Base-by-base conservation (phyloP, 2,329 filamentous ascomycete genomes). In the Coniochaeta hoffmannii region DNA sequence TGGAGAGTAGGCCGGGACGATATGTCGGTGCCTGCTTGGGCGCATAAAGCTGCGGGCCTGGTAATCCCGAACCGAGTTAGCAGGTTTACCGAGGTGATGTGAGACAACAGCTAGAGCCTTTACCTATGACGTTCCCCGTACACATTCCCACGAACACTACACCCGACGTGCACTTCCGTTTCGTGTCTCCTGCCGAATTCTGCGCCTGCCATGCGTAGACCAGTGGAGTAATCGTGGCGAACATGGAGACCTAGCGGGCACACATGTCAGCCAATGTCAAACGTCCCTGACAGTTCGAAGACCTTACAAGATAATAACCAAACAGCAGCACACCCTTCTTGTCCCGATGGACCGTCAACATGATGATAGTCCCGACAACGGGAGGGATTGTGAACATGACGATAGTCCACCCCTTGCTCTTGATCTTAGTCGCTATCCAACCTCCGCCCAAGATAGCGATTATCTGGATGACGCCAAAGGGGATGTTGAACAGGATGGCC, bases 151-250 rank as follows among this genome's bases (percentile, higher is more conserved):
- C 73, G 59, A 87, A 84, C 3, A 86, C 68, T 14, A 83, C 75
- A 1, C 74, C 81, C 0, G 82, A 86, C 0, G 79, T 85, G 2
- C 81, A 76, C 63, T 87, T 87, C 58, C 82, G 78, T 65, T 88
- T 88, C 0, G 85, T 88, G 57, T 87, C 83, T 0, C 84, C 85
- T 1, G 75, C 84, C 0, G 84, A 82, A 59, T 85, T 84, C 53
- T 81, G 79, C 0, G 76, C 76, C 0, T 75, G 76, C 78, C 78
- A 82, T 0, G 77, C 76, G 62, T 81, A 82, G 22, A 83, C 76
- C 54, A 83, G 66, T 0, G 80, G 82, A 1, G 81, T 77, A 31
- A 74, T 72, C 9, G 64, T 83, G 0, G 81, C 80, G 53, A 85
- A 84, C 8, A 83, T 76, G 0, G 79, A 83, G 38, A 53, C 49